A percentile compares a stretch with the other conserved stretches of the same genome.
Conservation (phyloP, 352 stramenopile genomes). For the Phytophthora cryptogea region DNA sequence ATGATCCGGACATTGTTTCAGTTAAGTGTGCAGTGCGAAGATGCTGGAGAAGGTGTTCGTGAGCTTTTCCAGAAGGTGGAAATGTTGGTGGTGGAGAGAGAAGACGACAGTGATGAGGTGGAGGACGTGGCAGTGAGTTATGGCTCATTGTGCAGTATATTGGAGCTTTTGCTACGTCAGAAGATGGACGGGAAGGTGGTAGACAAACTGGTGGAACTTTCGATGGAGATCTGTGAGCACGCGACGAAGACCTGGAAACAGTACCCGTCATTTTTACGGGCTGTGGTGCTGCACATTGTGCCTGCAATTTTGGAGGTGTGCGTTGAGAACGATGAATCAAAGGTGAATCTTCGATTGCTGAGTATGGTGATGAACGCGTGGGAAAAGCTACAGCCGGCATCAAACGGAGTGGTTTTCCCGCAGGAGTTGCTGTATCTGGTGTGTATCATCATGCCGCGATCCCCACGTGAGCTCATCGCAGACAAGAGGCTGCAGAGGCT, state of each 20-base stretch:
- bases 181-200: neutral
- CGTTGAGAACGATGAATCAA: neutral
- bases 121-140: conserved; percentile 34
- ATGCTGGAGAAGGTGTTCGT: conserved; percentile 6
- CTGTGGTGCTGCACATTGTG: conserved; percentile 52
- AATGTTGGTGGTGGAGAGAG: conserved; percentile 11
- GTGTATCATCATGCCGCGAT: conserved; percentile 57
- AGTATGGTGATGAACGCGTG: conserved; percentile 31
- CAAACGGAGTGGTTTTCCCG: conserved; percentile 28
- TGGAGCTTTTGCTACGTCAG: conserved; percentile 47
- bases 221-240: conserved; percentile 40
- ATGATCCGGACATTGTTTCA: conserved; percentile 38
- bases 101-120: conserved; percentile 6
- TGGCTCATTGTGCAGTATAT: conserved; percentile 50
- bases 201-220: conserved; percentile 14
- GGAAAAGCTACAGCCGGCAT: conserved; percentile 6
- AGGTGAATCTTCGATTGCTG: conserved; percentile 21
- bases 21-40: neutral
- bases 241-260: conserved; percentile 46
- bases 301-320: conserved; percentile 38
- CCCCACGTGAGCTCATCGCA: conserved; percentile 44
- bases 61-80: conserved; percentile 17
- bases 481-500: conserved; percentile 47
- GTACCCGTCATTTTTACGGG: conserved; percentile 50
- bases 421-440: conserved; percentile 68